These are phyloP conservation scores for Calonectria pauciramosa DNA, from an alignment of 2,329 filamentous ascomycete species.

Conservation along the genomic window DNA sequence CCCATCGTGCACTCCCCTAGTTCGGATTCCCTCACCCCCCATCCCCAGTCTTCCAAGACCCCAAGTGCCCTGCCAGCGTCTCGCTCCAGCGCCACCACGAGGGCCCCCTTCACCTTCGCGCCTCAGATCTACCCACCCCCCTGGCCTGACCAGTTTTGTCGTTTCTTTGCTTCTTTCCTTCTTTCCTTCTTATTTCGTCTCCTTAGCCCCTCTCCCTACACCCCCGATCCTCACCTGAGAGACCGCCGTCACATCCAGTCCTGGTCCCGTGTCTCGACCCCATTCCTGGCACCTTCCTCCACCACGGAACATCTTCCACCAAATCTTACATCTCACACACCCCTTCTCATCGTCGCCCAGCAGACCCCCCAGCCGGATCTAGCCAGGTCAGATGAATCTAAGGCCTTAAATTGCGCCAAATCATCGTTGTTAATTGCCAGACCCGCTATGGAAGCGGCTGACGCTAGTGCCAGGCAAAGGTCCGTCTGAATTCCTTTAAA, in stretches of 20 bases:
- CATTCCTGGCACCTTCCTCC: constrained; percentile 44
- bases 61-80: constrained; percentile 43
- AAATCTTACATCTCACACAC: constrained; percentile 38
- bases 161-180: constrained; percentile 42
- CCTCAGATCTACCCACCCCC: constrained; percentile 51
- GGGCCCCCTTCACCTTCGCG: constrained; percentile 47
- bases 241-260: constrained; percentile 45
- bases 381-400: constrained; percentile 55
- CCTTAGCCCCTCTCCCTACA: constrained; percentile 40
- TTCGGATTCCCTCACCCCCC: constrained; percentile 31
- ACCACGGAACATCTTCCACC: constrained; percentile 38
- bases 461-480: constrained; percentile 55
- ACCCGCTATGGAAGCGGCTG: constrained; percentile 57
- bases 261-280: constrained; percentile 46
- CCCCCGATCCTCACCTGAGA: constrained; percentile 46
- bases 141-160: constrained; percentile 39
- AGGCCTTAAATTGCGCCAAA: constrained; percentile 53
- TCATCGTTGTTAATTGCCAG: constrained; percentile 52
- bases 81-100: constrained; percentile 53
- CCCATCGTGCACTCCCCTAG: constrained; percentile 30
- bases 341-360: constrained; percentile 34
- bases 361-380: constrained; percentile 46
- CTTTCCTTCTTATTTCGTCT: constrained; percentile 43
- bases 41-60: constrained; percentile 33
- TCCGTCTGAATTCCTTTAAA: constrained; percentile 49